phyloP scores from a whole-genome alignment of 768 basidiomycete species.

The Clitopilus passeckerianus region DNA sequence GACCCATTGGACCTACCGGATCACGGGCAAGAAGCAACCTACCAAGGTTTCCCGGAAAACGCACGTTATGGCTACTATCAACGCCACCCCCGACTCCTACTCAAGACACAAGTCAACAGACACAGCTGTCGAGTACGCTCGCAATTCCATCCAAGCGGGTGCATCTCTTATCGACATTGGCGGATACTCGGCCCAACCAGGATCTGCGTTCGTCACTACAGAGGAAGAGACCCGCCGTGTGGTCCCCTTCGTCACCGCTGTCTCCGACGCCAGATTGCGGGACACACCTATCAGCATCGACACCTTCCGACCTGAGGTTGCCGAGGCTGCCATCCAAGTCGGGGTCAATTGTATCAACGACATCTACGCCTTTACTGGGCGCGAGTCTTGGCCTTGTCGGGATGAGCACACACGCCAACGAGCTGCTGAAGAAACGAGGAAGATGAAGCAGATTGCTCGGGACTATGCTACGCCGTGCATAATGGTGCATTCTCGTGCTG shows the following conservation, averaged over 20 bases:
- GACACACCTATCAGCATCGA: constrained; percentile 72
- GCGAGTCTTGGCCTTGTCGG: constrained; percentile 30
- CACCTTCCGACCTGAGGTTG: constrained; percentile 84
- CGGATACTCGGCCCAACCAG: constrained; percentile 89
- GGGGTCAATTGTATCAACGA: constrained; percentile 96
- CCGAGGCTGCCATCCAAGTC: constrained; percentile 63
- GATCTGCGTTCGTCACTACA: constrained; percentile 56
- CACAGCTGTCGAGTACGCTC: constrained; percentile 50
- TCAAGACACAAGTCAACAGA: constrained; percentile 57
- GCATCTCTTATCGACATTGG: constrained; percentile 91
- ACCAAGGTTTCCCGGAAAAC: constrained; percentile 33
- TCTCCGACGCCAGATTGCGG: constrained; percentile 21
- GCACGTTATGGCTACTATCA: constrained; percentile 87
- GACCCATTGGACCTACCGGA: constrained; percentile 44
- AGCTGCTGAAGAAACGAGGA: constrained; percentile 34
- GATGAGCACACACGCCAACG: constrained; percentile 21
- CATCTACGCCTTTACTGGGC: constrained; percentile 76
- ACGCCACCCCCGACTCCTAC: constrained; percentile 93
- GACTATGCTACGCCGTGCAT: constrained; percentile 72
- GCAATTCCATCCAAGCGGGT: constrained; percentile 44
- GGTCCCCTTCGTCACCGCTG: constrained; percentile 59
- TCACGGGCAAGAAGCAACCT: constrained; percentile 9
- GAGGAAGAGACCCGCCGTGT: constrained; percentile 74
- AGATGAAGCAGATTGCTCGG: constrained; percentile 64
- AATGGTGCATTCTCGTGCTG: constrained; percentile 92